These are phyloP conservation scores for Medakamo hakoo DNA, from an alignment of 139 green algal species.

Conservation along the genomic window DNA sequence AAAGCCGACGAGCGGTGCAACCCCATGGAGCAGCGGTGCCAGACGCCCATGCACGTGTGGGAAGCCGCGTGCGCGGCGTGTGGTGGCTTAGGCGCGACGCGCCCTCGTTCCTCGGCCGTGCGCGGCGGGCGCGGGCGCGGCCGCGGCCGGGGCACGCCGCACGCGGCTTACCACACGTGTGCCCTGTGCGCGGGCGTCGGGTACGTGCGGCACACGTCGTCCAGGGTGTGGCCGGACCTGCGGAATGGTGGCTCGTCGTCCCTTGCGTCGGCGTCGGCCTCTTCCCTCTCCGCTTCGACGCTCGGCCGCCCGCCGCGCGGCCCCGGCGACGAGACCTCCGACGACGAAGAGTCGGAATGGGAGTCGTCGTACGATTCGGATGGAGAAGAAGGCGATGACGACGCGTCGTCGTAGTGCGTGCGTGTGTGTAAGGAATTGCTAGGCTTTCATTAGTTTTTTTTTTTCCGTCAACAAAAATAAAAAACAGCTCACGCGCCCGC, in stretches of 20 bases:
- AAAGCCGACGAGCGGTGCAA: not conserved
- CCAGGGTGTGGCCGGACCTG: not conserved
- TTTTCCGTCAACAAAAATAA: not conserved
- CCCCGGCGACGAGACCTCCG: not conserved
- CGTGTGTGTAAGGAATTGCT: too few relatives aligned
- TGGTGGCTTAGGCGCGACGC: not conserved
- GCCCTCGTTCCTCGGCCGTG: not conserved
- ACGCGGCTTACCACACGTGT: not conserved
- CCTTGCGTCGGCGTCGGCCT: too few relatives aligned
- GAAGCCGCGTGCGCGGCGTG: not conserved
- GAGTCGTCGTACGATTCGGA: not conserved
- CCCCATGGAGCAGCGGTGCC: not conserved
- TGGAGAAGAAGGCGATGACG: not conserved
- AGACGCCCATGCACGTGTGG: slow-evolving; percentile 4
- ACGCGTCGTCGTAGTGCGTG: too few relatives aligned
- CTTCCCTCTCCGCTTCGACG: too few relatives aligned
- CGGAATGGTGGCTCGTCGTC: too few relatives aligned
- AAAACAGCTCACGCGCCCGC: not conserved
- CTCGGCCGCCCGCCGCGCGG: not conserved
- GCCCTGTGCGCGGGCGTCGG: not conserved
- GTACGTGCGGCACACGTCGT: not conserved
- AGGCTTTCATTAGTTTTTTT: not conserved
- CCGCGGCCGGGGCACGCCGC: not conserved
- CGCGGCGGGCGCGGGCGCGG: too few relatives aligned
- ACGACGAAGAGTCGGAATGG: not conserved